Base-by-base conservation (phyloP, 352 stramenopile genomes). In the Phytopythium vexans region DNA sequence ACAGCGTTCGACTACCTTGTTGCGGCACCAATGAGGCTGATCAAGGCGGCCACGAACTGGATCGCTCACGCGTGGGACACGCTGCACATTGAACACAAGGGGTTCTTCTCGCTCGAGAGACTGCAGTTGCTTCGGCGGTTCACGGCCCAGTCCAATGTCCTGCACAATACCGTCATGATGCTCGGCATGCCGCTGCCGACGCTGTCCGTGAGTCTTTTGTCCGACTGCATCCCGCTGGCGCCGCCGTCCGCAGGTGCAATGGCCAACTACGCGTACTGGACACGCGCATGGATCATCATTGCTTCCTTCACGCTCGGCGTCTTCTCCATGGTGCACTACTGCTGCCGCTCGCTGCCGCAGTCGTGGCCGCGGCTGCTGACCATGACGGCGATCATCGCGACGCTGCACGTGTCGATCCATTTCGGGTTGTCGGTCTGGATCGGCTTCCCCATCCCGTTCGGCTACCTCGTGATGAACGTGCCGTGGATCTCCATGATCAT, bases 81-180 rank as follows among this genome's bases (percentile, higher is more conserved):
- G 5, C 15, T 62, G 32, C 46, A 69, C 33, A 41, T 65, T 3
- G 56, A 65, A 8, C 56, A 69, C 47, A 65, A 62, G 15, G 56
- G 56, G 1, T 49, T 41, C 6, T 65, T 53, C 44, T 69, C 56
- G 8, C 41, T 58, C 5, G 56, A 65, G 39, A 38, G 61, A 10
- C 50, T 57, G 51, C 50, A 53, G 8, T 14, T 32, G 4, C 44
- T 50, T n/a, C 44, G 32, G 8, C 44, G 39, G 31, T 50, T 21
- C 44, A n/a, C 46, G 8, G 42, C 14, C 6, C 31, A 14, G 8
- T 15, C 33, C 15, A 51, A 58, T 36, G 3, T 27, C 8, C 1
- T 61, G 1, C 41, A 60, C 35, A 43, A 60, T 15, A 1, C 50
- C 14, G 14, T 51, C 6, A 15, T 68, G 12, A 41, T 53, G 10